Conservation (phyloP, 768 basidiomycete species). For the Auricularia heimuer region DNA sequence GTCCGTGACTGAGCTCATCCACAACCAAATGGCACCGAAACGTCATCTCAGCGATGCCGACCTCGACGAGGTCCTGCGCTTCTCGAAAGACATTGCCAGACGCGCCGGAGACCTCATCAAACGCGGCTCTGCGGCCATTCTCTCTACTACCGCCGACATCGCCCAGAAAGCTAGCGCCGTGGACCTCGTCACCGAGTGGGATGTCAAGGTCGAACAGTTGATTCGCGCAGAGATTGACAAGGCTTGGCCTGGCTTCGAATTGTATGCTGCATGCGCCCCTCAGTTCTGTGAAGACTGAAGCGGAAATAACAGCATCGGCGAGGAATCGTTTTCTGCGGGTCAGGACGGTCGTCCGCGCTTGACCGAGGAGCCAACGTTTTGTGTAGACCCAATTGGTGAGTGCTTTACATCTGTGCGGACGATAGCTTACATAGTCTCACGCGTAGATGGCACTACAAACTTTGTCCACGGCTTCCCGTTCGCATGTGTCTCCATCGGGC, state of each 20-base stretch:
- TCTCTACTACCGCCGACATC: slow-evolving; percentile 34
- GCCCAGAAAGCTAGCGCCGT: slow-evolving; percentile 90
- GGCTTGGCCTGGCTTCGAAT: slow-evolving; percentile 67
- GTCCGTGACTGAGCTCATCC: no score
- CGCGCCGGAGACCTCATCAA: slow-evolving; percentile 68
- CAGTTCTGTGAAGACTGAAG: not conserved
- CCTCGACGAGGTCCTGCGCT: slow-evolving; percentile 53
- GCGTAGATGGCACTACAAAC: slow-evolving; percentile 76
- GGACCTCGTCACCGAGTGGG: slow-evolving; percentile 91
- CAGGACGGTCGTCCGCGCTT: slow-evolving; percentile 41
- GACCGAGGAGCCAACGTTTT: slow-evolving; percentile 88
- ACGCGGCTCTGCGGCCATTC: slow-evolving; percentile 68
- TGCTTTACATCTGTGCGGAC: not conserved
- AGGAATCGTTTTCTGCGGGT: slow-evolving; percentile 85
- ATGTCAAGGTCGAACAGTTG: slow-evolving; percentile 81
- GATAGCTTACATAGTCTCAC: not conserved
- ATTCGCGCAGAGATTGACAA: slow-evolving; percentile 58
- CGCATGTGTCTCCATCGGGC: slow-evolving; percentile 83
- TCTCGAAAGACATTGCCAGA: slow-evolving; percentile 61
- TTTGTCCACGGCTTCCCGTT: slow-evolving; percentile 81
- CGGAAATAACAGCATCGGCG: slow-evolving; percentile 60
- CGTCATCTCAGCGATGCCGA: slow-evolving; percentile 29
- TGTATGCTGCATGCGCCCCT: slow-evolving; percentile 42
- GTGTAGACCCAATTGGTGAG: slow-evolving; percentile 87
- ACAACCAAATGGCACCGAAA: slow-evolving; percentile 8